Evolutionary conservation across 1,284 basidiomycete genomes (phyloP), one percentile per base, ranked within the genome.

Genomic region (Cystobasidiaceae sp.): DNA sequence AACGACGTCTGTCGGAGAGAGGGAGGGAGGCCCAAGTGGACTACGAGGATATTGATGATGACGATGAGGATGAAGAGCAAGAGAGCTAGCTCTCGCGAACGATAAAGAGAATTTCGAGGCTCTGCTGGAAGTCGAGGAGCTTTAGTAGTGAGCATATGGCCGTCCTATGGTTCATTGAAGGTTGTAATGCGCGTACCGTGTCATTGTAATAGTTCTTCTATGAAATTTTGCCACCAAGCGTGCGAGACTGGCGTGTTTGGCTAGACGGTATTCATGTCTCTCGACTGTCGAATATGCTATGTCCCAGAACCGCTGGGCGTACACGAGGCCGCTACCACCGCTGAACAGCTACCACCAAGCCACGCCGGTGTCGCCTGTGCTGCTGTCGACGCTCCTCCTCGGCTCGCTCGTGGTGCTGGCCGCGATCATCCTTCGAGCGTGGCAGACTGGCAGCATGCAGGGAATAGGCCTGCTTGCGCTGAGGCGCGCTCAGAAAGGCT

Each of bases 31-130:
- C 25, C 21, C 23, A 21, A 21, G 45, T 25, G 17, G 52, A 33
- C 7, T 64, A 64, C 19, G 39, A 54, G 33, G 61, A 52, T 33
- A 55, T 64, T 48, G 61, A 56, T 5, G 61, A 64, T 49, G 61
- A 64, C 30, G 61, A 63, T 17, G 50, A 64, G 9, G 52, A 41
- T 25, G 51, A 55, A n/a, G 51, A 44, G 33, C 32, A 61, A 7
- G 56, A 49, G 41, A 27, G 30, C 23, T 27, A 23, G 39, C 45
- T 8, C 37, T 39, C n/a, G 37, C 37, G 11, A 11, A 11, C 11
- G n/a, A 11, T 39, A 39, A 11, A 39, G 37, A 39, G 37, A 39
- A 39, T 39, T n/a, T n/a, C n/a, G n/a, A n/a, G n/a, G n/a, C n/a
- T n/a, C n/a, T n/a, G n/a, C n/a, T n/a, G n/a, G n/a, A n/a, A n/a